Evolutionary conservation across 495 filamentous ascomycete genomes (phyloP).

Genomic region (Neurospora sublineolata): DNA sequence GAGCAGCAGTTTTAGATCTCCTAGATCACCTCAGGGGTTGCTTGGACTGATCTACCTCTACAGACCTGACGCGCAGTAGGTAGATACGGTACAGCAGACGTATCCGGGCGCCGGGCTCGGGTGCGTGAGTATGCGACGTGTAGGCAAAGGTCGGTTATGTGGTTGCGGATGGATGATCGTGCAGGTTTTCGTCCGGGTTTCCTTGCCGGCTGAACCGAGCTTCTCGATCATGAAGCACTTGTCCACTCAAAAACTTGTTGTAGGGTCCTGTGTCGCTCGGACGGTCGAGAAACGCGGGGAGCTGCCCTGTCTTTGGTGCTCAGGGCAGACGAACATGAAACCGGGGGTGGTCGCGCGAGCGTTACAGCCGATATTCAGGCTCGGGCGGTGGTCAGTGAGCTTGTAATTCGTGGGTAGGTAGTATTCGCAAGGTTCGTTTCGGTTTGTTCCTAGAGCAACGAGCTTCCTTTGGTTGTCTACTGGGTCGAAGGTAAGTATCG

Average conservation of each 20-base stretch:
- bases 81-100: background rate
- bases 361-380: constrained; percentile 8
- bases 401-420: background rate
- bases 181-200: background rate
- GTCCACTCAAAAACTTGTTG: background rate
- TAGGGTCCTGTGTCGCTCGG: background rate
- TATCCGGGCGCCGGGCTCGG: background rate
- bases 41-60: background rate
- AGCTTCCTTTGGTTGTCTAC: background rate
- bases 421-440: background rate
- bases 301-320: constrained; percentile 3
- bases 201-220: background rate
- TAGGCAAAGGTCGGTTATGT: background rate
- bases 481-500: background rate
- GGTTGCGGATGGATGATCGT: background rate
- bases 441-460: background rate
- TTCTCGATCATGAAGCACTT: background rate
- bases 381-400: background rate
- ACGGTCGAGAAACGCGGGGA: constrained; percentile 1
- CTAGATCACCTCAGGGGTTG: background rate
- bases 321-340: constrained; percentile 14
- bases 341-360: constrained; percentile 4
- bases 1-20: background rate
- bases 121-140: background rate
- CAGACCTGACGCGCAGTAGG: background rate